Base-by-base conservation (phyloP, 2,329 filamentous ascomycete species). In the Fusarium sp. region DNA sequence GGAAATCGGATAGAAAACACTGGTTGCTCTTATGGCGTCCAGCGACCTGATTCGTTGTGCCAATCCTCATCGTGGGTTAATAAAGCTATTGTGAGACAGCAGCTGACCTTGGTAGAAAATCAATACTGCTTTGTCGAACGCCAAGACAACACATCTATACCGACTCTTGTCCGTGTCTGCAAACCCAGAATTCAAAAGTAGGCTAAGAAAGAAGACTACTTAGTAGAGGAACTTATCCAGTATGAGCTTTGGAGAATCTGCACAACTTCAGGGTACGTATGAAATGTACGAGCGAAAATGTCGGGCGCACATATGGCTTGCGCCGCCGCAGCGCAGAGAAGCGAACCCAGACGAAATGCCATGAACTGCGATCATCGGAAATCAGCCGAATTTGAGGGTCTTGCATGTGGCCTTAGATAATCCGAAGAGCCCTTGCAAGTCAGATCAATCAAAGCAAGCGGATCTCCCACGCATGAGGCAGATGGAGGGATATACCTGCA, bases 381-480 rank as follows among this genome's bases (percentile, higher is more conserved):
- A 69, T 28, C 42, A 29, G 20, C 47, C 66, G 63, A 66, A 37
- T 26, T 29, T 23, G 31, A 44, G 26, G 20, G 61, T 15, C 41
- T 46, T 53, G 28, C 26, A 46, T 44, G 21, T 47, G 41, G 16
- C 31, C 18, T 15, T 43, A 29, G 37, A 65, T 26, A 38, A 49
- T n/a, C 23, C 18, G 12, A n/a, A 35, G 43, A 42, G 44, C 37
- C 61, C 41, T 65, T 48, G 33, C 33, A 41, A 24, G 33, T 41
- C 28, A 52, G 46, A 55, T 55, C 20, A 42, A 54, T 10, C 23
- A 37, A 61, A 46, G 15, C 42, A 42, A 48, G 26, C 39, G 52
- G 66, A 52, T 69, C 55, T 57, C 26, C 42, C 21, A 33, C 41
- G 46, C 58, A 47, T 44, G 18, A 43, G 24, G 16, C 15, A 44